These are phyloP conservation scores for Oropetium thomaeum DNA, from an alignment of 176 grass and related monocot genomes.

Conservation along the genomic window DNA sequence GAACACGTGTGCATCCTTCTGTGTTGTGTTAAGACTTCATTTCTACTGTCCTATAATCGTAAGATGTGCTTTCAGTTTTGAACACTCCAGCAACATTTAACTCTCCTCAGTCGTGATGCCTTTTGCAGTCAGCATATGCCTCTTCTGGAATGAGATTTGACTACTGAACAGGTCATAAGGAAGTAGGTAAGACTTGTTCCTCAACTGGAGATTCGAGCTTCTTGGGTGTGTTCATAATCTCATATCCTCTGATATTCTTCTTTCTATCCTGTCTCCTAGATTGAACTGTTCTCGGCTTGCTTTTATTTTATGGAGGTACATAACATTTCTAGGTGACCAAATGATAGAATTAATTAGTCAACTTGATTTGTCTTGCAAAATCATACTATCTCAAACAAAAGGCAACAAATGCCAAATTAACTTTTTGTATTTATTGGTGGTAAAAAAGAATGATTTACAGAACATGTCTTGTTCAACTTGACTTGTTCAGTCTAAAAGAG, in stretches of 20 bases:
- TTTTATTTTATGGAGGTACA: background rate
- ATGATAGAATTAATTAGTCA: background rate
- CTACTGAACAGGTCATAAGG: background rate
- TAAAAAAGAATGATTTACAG: background rate
- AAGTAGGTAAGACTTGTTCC: background rate
- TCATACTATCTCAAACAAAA: too few relatives aligned
- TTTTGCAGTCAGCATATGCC: background rate
- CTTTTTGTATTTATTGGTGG: background rate
- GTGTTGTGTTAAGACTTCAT: background rate
- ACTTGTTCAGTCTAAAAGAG: background rate
- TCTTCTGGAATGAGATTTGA: slow-evolving; percentile 3
- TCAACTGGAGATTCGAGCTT: background rate
- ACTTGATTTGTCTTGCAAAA: background rate
- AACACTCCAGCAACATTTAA: too few relatives aligned
- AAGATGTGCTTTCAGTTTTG: background rate
- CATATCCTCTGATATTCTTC: background rate
- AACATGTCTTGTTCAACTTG: background rate
- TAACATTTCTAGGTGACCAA: background rate
- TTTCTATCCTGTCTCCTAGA: background rate
- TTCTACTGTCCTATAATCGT: background rate
- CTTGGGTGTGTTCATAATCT: background rate
- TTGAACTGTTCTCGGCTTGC: background rate
- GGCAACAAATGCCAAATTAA: background rate
- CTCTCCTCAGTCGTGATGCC: too few relatives aligned
- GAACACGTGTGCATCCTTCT: background rate